phyloP scores from a whole-genome alignment of 495 filamentous ascomycete species.

The Penicillium paradoxum region DNA sequence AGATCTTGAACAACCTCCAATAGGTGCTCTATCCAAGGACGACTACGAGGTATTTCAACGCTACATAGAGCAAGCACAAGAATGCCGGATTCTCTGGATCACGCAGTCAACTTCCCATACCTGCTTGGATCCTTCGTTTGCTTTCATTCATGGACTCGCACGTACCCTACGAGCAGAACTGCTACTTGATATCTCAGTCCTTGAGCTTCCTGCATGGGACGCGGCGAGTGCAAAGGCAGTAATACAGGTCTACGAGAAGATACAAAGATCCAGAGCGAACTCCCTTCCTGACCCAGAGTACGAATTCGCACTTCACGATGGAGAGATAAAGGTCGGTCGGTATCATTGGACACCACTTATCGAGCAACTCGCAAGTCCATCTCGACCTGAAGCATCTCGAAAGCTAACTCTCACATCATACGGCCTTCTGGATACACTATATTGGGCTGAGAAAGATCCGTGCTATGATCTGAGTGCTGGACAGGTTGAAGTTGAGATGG shows the following conservation, averaged over 20 bases:
- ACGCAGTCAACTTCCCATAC: constrained; percentile 29
- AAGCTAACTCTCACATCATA: constrained; percentile 3
- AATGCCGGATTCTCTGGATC: constrained; percentile 35
- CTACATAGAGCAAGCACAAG: constrained; percentile 2
- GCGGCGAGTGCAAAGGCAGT: constrained; percentile 4
- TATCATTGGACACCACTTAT: constrained; percentile 21
- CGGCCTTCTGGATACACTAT: constrained; percentile 23
- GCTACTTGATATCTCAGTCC: constrained; percentile 30
- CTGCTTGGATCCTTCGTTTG: constrained; percentile 36
- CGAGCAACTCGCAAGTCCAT: constrained; percentile 9
- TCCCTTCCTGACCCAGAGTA: constrained; percentile 22
- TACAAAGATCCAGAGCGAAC: constrained; percentile 4
- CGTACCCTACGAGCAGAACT: constrained; percentile 40
- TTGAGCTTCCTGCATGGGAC: constrained; percentile 35
- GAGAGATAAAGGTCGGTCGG: constrained; percentile 21
- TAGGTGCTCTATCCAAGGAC: constrained; percentile 18
- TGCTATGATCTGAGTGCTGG: constrained; percentile 5
- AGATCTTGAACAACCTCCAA: constrained; percentile 27
- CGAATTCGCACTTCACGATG: constrained; percentile 32
- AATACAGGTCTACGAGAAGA: constrained; percentile 18
- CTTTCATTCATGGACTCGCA: constrained; percentile 33
- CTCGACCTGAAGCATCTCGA: not conserved
- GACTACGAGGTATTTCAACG: constrained; percentile 16
- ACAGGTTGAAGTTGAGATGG: constrained; percentile 33
- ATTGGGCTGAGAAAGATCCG: constrained; percentile 15